Evolutionary conservation across 2,329 filamentous ascomycete genomes (phyloP).

Genomic region (Lojkania enalia): DNA sequence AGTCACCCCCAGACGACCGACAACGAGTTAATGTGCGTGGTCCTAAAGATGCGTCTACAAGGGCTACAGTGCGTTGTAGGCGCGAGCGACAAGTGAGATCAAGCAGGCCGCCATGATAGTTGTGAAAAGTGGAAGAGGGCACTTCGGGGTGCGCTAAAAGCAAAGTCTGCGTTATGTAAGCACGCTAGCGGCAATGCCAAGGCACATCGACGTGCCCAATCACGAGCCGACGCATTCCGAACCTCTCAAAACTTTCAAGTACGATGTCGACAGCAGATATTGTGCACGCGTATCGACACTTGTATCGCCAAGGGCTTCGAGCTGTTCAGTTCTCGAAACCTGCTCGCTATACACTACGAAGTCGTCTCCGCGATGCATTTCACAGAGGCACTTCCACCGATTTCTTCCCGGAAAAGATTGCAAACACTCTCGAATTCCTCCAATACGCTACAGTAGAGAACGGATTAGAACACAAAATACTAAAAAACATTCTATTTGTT

Average conservation of each 20-base stretch:
- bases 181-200: not conserved
- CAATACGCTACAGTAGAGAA: conserved; percentile 63
- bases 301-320: conserved; percentile 68
- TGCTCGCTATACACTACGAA: conserved; percentile 63
- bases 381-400: conserved; percentile 36
- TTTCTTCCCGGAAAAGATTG: conserved; percentile 52
- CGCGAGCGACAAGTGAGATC: no score
- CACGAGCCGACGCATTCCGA: not conserved
- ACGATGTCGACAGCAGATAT: conserved; percentile 50
- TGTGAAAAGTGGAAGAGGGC: not conserved
- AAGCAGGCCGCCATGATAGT: no score
- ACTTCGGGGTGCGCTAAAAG: not conserved
- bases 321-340: conserved; percentile 74
- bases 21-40: no score
- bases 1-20: no score
- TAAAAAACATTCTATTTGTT: conserved; percentile 66
- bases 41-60: no score
- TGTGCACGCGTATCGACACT: conserved; percentile 67
- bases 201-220: not conserved
- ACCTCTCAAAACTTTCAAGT: not conserved
- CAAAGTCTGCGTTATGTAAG: no score
- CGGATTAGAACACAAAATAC: conserved; percentile 71
- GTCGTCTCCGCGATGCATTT: conserved; percentile 50
- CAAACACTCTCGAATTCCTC: conserved; percentile 72
- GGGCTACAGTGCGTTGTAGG: no score